phyloP scores from a whole-genome alignment of 768 basidiomycete genomes.

The Paxillus ammoniavirescens region DNA sequence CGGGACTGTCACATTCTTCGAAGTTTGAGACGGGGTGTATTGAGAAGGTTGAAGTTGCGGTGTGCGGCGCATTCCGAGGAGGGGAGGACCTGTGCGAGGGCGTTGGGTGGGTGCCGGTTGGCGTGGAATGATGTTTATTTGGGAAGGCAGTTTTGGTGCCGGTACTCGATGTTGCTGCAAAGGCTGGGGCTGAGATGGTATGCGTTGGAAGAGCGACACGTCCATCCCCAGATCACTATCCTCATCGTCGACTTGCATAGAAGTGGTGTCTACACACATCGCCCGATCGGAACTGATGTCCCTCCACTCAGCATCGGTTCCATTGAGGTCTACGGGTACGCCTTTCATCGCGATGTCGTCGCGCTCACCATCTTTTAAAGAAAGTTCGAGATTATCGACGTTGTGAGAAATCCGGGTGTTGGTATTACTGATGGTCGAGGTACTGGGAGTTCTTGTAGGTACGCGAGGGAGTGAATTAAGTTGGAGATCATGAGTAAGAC shows the following conservation, averaged over 20 bases:
- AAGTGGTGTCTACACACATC: slow-evolving; percentile 3
- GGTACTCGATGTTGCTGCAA: background rate
- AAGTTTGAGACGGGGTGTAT: slow-evolving; percentile 15
- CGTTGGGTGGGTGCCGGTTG: slow-evolving; percentile 13
- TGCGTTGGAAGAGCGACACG: slow-evolving; percentile 9
- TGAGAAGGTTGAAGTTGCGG: slow-evolving; percentile 20
- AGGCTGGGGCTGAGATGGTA: background rate
- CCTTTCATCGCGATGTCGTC: slow-evolving; percentile 15
- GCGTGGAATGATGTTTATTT: background rate
- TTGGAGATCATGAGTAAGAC: slow-evolving; percentile 11
- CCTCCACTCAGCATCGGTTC: slow-evolving; percentile 17
- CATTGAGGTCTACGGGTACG: slow-evolving; percentile 17
- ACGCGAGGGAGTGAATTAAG: background rate
- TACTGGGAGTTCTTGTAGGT: background rate
- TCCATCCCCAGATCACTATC: slow-evolving; percentile 17
- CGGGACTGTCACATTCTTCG: slow-evolving; percentile 17
- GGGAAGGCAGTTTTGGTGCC: background rate
- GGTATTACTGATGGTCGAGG: background rate
- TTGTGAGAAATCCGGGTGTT: background rate
- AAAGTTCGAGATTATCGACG: background rate
- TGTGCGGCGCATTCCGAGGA: slow-evolving; percentile 28
- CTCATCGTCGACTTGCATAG: slow-evolving; percentile 18
- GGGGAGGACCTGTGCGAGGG: slow-evolving; percentile 19
- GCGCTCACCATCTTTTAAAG: background rate
- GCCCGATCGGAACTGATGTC: background rate